Conservation (phyloP, 768 basidiomycete genomes). For the Collybiopsis confluens region DNA sequence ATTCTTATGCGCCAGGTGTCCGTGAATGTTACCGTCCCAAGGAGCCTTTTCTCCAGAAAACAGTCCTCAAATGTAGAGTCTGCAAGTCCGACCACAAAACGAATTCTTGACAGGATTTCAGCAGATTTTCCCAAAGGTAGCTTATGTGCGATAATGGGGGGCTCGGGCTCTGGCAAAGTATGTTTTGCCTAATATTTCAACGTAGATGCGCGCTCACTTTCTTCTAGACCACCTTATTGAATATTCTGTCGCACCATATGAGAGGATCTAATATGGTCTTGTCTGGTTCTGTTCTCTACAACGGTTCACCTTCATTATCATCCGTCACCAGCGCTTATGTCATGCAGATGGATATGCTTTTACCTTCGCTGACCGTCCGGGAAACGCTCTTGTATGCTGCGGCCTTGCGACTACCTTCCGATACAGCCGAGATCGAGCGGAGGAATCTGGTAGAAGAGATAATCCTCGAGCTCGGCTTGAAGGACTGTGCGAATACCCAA, state of each 20-base stretch:
- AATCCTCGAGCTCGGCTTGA: conserved; percentile 35
- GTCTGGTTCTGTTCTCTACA: conserved; percentile 29
- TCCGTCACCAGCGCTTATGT: conserved; percentile 35
- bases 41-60: background rate
- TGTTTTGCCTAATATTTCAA: background rate
- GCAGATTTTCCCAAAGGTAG: conserved; percentile 8
- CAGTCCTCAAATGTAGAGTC: background rate
- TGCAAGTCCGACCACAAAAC: background rate
- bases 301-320: conserved; percentile 20
- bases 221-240: conserved; percentile 6
- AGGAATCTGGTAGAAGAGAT: conserved; percentile 35
- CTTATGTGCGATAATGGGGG: conserved; percentile 10
- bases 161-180: conserved; percentile 11
- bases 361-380: conserved; percentile 44
- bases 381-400: conserved; percentile 49
- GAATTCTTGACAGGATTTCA: conserved; percentile 5
- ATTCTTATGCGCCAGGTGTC: background rate
- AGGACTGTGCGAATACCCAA: conserved; percentile 30
- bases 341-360: conserved; percentile 56
- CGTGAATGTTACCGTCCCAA: background rate
- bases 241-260: conserved; percentile 14
- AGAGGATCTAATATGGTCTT: conserved; percentile 18
- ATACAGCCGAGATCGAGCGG: conserved; percentile 28
- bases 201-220: background rate
- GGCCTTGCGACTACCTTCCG: conserved; percentile 42